Conservation (phyloP, 305 asterid species). For the Rubia tinctorum region DNA sequence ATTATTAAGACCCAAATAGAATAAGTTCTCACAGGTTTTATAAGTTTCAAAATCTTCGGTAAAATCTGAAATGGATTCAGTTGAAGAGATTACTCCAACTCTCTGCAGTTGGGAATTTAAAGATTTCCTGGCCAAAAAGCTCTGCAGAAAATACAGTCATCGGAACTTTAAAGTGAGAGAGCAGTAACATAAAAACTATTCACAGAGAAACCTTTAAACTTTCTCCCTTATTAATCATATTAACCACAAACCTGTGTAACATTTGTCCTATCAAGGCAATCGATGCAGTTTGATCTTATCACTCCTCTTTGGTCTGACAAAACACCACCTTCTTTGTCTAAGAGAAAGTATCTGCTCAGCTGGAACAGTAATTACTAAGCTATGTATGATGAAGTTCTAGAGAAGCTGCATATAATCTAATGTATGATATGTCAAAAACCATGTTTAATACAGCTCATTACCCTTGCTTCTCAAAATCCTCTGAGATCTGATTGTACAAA, state of each 20-base stretch:
- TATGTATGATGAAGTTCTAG: constrained; percentile 18
- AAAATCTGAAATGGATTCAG: constrained; percentile 65
- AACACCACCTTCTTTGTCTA: constrained; percentile 75
- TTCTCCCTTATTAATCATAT: constrained; percentile 16
- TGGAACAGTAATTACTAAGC: constrained; percentile 67
- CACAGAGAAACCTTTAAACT: constrained; percentile 10
- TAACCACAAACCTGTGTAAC: constrained; percentile 81
- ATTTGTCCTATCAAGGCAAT: constrained; percentile 97
- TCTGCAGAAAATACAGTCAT: constrained; percentile 47
- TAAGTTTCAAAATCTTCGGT: constrained; percentile 70
- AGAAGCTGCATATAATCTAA: not conserved
- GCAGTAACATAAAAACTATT: not conserved
- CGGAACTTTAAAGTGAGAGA: not conserved
- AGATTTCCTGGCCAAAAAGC: constrained; percentile 78
- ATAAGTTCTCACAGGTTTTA: constrained; percentile 55
- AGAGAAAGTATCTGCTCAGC: constrained; percentile 95
- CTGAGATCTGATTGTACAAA: constrained; percentile 61
- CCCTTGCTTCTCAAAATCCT: constrained; percentile 90
- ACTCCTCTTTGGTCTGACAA: constrained; percentile 77
- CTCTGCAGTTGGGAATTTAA: constrained; percentile 74
- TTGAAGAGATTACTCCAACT: constrained; percentile 62
- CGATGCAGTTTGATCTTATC: constrained; percentile 88
- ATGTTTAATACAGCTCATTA: constrained; percentile 37
- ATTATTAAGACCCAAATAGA: constrained; percentile 12
- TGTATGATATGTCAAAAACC: constrained; percentile 1